Conservation (phyloP, 495 filamentous ascomycete species). For the Immersiella caudata region DNA sequence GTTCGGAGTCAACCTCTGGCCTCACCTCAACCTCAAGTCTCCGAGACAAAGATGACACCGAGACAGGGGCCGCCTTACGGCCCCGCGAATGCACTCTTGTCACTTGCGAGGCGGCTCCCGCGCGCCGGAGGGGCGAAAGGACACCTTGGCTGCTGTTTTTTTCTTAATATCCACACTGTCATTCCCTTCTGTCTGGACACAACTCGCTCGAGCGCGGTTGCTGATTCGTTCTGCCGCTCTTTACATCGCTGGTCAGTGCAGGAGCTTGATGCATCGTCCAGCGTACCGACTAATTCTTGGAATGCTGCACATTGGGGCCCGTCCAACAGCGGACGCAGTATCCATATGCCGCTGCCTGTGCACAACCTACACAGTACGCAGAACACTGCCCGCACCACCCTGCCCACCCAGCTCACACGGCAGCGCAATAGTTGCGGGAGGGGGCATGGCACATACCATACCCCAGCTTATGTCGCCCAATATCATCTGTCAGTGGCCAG, state of each 20-base stretch:
- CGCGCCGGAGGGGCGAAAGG: neutral
- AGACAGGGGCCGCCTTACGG: neutral
- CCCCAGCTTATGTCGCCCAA: neutral
- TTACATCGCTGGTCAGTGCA: neutral
- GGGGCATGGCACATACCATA: constrained; percentile 11
- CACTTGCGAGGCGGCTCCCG: neutral
- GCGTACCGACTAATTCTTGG: neutral
- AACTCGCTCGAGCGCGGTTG: neutral
- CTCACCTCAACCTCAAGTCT: neutral
- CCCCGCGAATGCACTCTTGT: neutral
- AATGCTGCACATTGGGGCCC: neutral
- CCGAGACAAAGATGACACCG: constrained; percentile 1
- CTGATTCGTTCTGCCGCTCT: neutral
- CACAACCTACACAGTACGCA: constrained; percentile 1
- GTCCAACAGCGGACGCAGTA: constrained; percentile 1
- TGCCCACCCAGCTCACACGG: neutral
- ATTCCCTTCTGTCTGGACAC: neutral
- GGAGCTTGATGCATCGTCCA: neutral
- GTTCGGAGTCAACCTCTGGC: neutral
- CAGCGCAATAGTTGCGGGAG: constrained; percentile 16
- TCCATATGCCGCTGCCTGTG: constrained; percentile 1
- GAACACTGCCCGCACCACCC: neutral
- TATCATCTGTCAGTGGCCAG: constrained; percentile 14
- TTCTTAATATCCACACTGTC: neutral
- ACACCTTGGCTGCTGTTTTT: neutral